Conservation (phyloP, 306 rosid species). For the Hippophae tibetana region DNA sequence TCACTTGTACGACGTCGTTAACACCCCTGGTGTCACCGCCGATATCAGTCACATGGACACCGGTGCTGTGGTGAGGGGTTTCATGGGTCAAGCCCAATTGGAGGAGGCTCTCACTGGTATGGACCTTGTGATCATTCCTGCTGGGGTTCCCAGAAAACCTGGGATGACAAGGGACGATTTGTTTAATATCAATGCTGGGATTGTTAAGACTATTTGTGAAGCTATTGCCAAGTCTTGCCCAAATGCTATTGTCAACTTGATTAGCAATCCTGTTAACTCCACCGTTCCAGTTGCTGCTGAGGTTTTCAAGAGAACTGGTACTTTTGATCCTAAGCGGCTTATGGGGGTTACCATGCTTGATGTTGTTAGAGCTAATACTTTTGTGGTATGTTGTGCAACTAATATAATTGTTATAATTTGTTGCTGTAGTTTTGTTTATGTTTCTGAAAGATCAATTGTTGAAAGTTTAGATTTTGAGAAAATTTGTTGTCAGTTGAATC, state of each 20-base stretch:
- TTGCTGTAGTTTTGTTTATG: not conserved
- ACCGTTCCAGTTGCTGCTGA: slow-evolving; percentile 92
- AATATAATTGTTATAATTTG: not conserved
- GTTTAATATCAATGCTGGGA: slow-evolving; percentile 94
- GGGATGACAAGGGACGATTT: slow-evolving; percentile 98
- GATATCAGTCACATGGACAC: slow-evolving; percentile 98
- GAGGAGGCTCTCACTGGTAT: slow-evolving; percentile 77
- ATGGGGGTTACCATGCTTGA: slow-evolving; percentile 89
- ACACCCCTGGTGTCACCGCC: slow-evolving; percentile 90
- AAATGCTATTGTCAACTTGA: slow-evolving; percentile 84
- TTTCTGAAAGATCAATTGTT: not conserved
- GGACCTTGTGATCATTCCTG: slow-evolving; percentile 86
- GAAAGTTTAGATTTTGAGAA: not conserved
- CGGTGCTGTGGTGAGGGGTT: slow-evolving; percentile 95
- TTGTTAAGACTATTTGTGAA: slow-evolving; percentile 79
- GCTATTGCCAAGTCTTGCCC: slow-evolving; percentile 80
- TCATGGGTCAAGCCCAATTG: slow-evolving; percentile 76
- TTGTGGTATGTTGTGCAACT: slow-evolving; percentile 53
- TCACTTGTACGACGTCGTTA: slow-evolving; percentile 89
- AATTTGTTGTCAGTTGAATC: not conserved
- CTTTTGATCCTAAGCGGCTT: slow-evolving; percentile 69
- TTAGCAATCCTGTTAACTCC: slow-evolving; percentile 96
- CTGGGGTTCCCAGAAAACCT: slow-evolving; percentile 93
- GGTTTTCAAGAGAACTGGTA: slow-evolving; percentile 88
- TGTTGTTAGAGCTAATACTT: slow-evolving; percentile 91